Evolutionary conservation across 176 grass and related monocot genomes (phyloP).

Genomic region (Ensete ventricosum): DNA sequence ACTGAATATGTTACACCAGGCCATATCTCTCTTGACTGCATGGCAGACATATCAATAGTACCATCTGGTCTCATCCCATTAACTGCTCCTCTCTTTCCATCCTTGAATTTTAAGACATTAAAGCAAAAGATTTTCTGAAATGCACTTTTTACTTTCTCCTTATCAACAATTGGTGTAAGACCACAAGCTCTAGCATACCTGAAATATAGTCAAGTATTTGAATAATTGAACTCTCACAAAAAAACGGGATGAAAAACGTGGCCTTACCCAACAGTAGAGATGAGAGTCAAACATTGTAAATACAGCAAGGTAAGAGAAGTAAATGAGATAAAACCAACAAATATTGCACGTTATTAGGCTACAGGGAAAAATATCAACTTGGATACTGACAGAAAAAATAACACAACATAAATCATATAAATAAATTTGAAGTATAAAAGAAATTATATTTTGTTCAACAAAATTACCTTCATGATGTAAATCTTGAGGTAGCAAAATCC

Average conservation of each 20-base stretch:
- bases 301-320: not conserved
- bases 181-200: conserved; percentile 86
- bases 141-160: conserved; percentile 69
- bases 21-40: conserved; percentile 97
- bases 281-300: not conserved
- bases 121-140: conserved; percentile 65
- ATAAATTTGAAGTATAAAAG: not conserved
- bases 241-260: not conserved
- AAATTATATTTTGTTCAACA: not conserved
- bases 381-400: not conserved
- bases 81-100: conserved; percentile 75
- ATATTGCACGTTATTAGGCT: too few species aligned
- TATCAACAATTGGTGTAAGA: conserved; percentile 57
- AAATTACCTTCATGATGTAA: not conserved
- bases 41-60: conserved; percentile 65
- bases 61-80: conserved; percentile 94
- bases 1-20: conserved; percentile 89
- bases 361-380: not conserved
- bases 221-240: not conserved
- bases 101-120: conserved; percentile 82
- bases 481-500: not conserved
- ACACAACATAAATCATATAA: not conserved
- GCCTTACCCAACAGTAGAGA: too few species aligned
- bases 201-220: not conserved
- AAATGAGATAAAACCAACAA: not conserved